Conservation (phyloP, 2,329 filamentous ascomycete genomes). For the Venturia aucupariae region DNA sequence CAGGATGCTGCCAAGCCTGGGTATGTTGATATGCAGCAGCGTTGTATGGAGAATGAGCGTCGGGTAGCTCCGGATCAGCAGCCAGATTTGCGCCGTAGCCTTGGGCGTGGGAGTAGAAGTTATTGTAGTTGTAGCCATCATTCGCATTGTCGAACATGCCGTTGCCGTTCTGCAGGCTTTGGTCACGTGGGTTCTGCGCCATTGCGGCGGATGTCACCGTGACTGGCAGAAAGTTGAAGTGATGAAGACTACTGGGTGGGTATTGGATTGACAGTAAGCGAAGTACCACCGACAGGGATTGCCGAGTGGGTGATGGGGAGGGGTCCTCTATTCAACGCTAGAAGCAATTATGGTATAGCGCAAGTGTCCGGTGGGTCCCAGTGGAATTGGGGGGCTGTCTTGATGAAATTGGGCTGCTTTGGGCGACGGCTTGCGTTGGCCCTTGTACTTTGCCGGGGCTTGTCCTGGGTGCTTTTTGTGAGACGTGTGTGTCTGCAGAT, state of each 20-base stretch:
- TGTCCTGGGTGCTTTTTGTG: slow-evolving; percentile 1
- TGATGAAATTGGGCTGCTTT: slow-evolving; percentile 3
- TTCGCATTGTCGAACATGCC: slow-evolving; percentile 7
- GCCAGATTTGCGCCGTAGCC: slow-evolving; percentile 12
- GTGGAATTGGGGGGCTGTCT: not conserved
- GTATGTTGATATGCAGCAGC: slow-evolving; percentile 5
- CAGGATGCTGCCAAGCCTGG: slow-evolving; percentile 1
- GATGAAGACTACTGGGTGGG: too few relatives aligned
- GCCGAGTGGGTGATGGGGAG: not conserved
- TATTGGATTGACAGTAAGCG: not conserved
- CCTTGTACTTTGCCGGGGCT: not conserved
- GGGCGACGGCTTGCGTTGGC: slow-evolving; percentile 1
- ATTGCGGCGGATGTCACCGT: not conserved
- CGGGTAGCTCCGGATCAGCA: not conserved
- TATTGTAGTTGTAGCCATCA: slow-evolving; percentile 7
- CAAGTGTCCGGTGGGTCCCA: not conserved
- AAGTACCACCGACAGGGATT: not conserved
- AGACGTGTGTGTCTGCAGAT: not conserved
- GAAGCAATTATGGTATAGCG: not conserved
- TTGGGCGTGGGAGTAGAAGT: slow-evolving; percentile 10
- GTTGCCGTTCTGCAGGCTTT: not conserved
- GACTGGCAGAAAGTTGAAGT: not conserved
- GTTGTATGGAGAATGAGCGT: not conserved
- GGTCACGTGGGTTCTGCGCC: slow-evolving; percentile 5
- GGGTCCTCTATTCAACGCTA: not conserved